Percentiles rank a stretch among this genome's conserved stretches.
These are phyloP conservation scores for Chlamydomonas sp. DNA, from an alignment of 139 green algal species.

Conservation along the genomic window DNA sequence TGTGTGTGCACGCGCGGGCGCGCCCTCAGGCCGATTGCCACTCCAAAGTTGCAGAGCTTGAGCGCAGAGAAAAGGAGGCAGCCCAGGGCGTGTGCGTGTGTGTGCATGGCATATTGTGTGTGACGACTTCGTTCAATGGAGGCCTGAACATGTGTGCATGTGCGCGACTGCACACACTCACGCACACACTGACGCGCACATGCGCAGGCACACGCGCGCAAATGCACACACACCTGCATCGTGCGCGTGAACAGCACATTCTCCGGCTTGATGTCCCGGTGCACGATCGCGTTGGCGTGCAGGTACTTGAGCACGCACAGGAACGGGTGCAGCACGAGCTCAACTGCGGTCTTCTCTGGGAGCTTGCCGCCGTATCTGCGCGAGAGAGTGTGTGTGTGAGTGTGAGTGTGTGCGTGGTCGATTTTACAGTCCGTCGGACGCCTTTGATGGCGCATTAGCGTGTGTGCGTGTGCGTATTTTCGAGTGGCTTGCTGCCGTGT, in stretches of 20 bases:
- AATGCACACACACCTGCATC: no score
- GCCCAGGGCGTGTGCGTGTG: no score
- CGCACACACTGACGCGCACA: no score
- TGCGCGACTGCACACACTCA: no score
- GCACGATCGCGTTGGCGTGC: constrained; percentile 30
- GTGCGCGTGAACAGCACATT: constrained; percentile 52
- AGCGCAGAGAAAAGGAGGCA: no score
- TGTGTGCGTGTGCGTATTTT: not conserved
- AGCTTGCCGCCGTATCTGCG: constrained; percentile 35
- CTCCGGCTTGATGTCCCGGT: constrained; percentile 48
- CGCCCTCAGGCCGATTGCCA: constrained; percentile 43
- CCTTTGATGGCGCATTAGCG: no score
- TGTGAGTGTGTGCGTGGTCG: not conserved
- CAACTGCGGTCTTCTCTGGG: constrained; percentile 33
- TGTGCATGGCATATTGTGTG: no score
- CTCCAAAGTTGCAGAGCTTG: not conserved
- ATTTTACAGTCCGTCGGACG: not conserved
- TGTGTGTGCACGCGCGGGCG: constrained; percentile 45
- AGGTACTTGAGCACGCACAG: constrained; percentile 34
- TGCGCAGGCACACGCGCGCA: no score
- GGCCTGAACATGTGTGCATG: no score
- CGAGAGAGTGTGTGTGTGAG: not conserved
- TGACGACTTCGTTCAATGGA: no score
- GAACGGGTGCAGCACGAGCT: constrained; percentile 38
- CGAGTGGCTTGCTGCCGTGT: not conserved